A percentile compares a stretch with the other conserved stretches of the same genome.
phyloP scores from a whole-genome alignment of 352 stramenopile species.

The Pythium apleroticum region DNA sequence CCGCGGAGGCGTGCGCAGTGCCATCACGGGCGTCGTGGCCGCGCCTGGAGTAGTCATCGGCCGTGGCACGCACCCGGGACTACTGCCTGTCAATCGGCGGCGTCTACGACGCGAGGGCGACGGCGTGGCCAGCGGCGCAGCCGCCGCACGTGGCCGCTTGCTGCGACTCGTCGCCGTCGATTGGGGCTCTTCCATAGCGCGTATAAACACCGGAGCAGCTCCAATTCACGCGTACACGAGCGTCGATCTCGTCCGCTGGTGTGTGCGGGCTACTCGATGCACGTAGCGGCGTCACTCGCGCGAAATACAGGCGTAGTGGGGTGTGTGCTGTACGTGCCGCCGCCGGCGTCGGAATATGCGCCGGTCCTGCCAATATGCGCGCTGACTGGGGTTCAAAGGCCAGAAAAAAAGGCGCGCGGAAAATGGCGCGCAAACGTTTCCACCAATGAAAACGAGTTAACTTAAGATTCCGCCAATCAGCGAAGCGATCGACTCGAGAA shows the following conservation, averaged over 20 bases:
- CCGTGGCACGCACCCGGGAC: slow-evolving; percentile 25
- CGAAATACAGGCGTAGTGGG: background rate
- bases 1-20: slow-evolving; percentile 20
- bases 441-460: slow-evolving; percentile 17
- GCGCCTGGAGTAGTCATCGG: background rate
- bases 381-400: slow-evolving; percentile 18
- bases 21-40: slow-evolving; percentile 11
- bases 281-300: background rate
- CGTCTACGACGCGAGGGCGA: slow-evolving; percentile 26
- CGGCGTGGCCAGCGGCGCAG: slow-evolving; percentile 12
- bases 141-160: slow-evolving; percentile 7
- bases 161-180: slow-evolving; percentile 19
- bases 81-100: slow-evolving; percentile 22
- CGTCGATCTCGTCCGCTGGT: background rate
- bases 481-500: background rate
- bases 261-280: background rate
- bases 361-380: slow-evolving; percentile 1
- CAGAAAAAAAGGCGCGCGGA: slow-evolving; percentile 27
- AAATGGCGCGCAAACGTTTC: slow-evolving; percentile 25
- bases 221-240: background rate
- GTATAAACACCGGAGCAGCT: background rate
- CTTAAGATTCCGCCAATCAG: slow-evolving; percentile 28
- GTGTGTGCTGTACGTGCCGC: slow-evolving; percentile 7
- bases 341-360: background rate
- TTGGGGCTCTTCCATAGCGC: slow-evolving; percentile 9